Evolutionary conservation across 805 yeast genomes (phyloP), one percentile per base, ranked within the genome.

Genomic region (Zygosaccharomyces rouxii): DNA sequence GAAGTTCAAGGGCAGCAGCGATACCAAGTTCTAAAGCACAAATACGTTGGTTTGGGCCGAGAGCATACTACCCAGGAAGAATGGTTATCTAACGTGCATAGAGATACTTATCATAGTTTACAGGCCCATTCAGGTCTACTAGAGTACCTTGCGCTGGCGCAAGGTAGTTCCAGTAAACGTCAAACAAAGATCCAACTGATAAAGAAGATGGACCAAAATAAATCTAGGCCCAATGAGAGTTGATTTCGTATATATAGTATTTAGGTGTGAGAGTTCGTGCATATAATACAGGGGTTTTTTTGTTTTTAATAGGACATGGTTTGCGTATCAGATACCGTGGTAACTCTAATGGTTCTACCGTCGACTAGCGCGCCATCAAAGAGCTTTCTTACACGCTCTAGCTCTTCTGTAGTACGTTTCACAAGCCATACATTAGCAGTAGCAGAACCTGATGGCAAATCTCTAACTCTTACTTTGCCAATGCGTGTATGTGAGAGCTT

Each of bases 41-140:
- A 83, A 58, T 81, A 85, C 60, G 71, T 84, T 19, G 96, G 95
- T 1, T 64, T 90, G 1, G 97, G 97, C 0, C 75, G 80, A 59
- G 75, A 89, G 7, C 82, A 80, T 46, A 89, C 95, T 0, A 72
- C 84, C 0, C 71, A 83, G 44, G 72, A 73, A 13, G 92, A 86
- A 63, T 90, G 92, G 79, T 58, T 83, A 51, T 66, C 76, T 5
- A 86, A 85, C 56, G 60, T 65, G 5, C 55, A 56, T 7, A 55
- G 57, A 41, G 71, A 67, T 47, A 60, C 67, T 3, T 64, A 63
- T 46, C 50, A 55, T 43, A 55, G 59, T 18, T 16, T 68, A 18
- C 57, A 55, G 18, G 59, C 60, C 6, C 69, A 66, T 48, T 57
- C 68, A 0, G 61, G 55, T 1, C 35, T 59, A 22, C 40, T 68